Evolutionary conservation across 306 rosid genomes (phyloP).

Genomic region (Pyrus bretschneideri): DNA sequence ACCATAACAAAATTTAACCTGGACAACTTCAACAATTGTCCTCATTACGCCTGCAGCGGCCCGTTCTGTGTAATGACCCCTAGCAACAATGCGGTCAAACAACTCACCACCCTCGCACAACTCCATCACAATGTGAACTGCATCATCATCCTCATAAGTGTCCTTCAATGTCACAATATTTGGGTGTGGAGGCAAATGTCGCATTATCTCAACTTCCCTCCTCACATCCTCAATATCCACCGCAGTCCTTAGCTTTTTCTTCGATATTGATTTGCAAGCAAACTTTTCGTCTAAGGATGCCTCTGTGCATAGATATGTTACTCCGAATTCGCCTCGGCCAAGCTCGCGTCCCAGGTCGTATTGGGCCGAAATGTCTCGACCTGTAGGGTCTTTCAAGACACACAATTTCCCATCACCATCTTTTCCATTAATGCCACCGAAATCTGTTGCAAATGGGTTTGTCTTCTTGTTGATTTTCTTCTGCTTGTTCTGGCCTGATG

Average conservation of each 20-base stretch:
- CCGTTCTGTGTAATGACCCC: slow-evolving; percentile 60
- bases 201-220: slow-evolving; percentile 55
- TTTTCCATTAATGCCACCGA: slow-evolving; percentile 11
- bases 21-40: slow-evolving; percentile 54
- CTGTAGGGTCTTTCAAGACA: slow-evolving; percentile 45
- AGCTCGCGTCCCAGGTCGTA: slow-evolving; percentile 54
- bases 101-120: slow-evolving; percentile 55
- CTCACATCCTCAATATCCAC: slow-evolving; percentile 55
- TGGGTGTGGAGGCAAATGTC: slow-evolving; percentile 36
- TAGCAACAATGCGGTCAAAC: slow-evolving; percentile 55
- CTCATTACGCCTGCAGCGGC: slow-evolving; percentile 51
- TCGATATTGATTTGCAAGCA: slow-evolving; percentile 59
- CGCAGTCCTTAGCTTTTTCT: slow-evolving; percentile 53
- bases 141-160: slow-evolving; percentile 46
- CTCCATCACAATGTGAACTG: slow-evolving; percentile 57
- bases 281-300: slow-evolving; percentile 24
- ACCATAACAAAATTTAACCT: slow-evolving; percentile 20
- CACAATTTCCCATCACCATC: slow-evolving; percentile 29
- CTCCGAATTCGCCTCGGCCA: slow-evolving; percentile 55
- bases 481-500: slow-evolving; percentile 21
- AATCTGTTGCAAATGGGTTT: slow-evolving; percentile 33
- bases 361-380: slow-evolving; percentile 30
- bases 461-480: slow-evolving; percentile 30
- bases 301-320: slow-evolving; percentile 47
- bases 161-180: slow-evolving; percentile 44